Evolutionary conservation across 805 yeast genomes (phyloP), one percentile per base, ranked within the genome.

Genomic region (Zygosaccharomyces pseudorouxii): DNA sequence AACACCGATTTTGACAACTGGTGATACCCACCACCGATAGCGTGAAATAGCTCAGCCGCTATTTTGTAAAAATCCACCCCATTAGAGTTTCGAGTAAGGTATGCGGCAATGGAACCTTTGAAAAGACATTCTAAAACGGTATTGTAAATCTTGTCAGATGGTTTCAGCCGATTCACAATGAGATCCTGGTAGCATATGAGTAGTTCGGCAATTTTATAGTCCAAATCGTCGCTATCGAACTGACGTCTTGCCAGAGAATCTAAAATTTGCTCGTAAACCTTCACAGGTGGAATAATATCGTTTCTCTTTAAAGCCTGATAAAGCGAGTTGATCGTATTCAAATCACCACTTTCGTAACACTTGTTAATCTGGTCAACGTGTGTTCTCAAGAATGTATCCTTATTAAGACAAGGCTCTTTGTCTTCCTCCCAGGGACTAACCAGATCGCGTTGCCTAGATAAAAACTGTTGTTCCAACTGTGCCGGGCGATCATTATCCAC

Each of bases 121-220:
- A 84, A 69, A 23, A 85, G 69, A 27, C 77, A 74, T 19, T 68
- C 65, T 40, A 85, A 68, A 4, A 78, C 74, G 3, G 77, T 62
- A 55, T 77, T 70, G 63, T 79, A 84, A 6, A 86, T 82, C 16
- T 69, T 70, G 37, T 62, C 57, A 22, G 75, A 71, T 14, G 93
- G 93, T 59, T 78, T 81, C 35, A 79, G 51, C 51, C 71, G 72
- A 54, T 74, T 71, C 20, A 76, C 59, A 33, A 85, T 70, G 60
- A 84, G 68, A 56, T 83, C 89, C 44, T 85, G 86, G 60, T 85
- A 85, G 30, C 83, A 80, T 18, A 80, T 82, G 53, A 85, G 67
- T 49, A 85, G 62, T 46, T 76, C 78, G 2, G 86, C 83, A 61
- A 85, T 71, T 59, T 76, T 78, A 40, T 75, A 76, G 60, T 85